Percentiles rank a stretch among this genome's conserved stretches.
Conservation (phyloP, 371 early-diverging fungal genomes). For the Zopfochytrium polystomum region DNA sequence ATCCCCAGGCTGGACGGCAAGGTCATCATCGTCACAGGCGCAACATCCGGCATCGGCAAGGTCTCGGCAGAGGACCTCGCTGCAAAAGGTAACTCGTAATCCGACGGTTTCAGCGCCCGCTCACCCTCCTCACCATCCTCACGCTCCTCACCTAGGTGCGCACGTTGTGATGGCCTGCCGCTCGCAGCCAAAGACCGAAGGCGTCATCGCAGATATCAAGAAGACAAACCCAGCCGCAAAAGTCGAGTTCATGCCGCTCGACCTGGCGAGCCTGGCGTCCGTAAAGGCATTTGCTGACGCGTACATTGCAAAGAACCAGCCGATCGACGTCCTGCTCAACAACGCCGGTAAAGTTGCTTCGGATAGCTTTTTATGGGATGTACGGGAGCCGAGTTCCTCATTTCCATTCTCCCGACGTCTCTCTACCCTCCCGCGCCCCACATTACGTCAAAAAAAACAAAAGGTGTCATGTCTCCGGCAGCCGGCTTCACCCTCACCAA, state of each 20-base stretch:
- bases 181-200: conserved; percentile 13
- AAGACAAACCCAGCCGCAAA: conserved; percentile 3
- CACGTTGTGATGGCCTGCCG: conserved; percentile 24
- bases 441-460: no score
- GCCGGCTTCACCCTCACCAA: conserved; percentile 51
- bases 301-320: conserved; percentile 44
- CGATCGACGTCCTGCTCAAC: conserved; percentile 63
- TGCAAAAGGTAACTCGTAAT: conserved; percentile 14
- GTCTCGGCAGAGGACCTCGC: conserved; percentile 16
- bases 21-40: conserved; percentile 35
- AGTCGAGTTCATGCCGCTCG: conserved; percentile 52
- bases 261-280: conserved; percentile 49
- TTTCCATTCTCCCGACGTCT: conserved; percentile 38
- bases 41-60: conserved; percentile 22
- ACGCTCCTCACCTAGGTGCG: no score
- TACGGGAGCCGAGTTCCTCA: conserved; percentile 45
- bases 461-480: conserved; percentile 69
- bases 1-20: conserved; percentile 33
- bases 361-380: no score
- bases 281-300: conserved; percentile 54
- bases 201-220: conserved; percentile 6
- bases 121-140: no score
- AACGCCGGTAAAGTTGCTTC: conserved; percentile 35
- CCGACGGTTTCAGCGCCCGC: no score
- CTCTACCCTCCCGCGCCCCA: no score